These are phyloP conservation scores for Bassia scoparia DNA, from an alignment of 148 eudicot species.

Conservation along the genomic window DNA sequence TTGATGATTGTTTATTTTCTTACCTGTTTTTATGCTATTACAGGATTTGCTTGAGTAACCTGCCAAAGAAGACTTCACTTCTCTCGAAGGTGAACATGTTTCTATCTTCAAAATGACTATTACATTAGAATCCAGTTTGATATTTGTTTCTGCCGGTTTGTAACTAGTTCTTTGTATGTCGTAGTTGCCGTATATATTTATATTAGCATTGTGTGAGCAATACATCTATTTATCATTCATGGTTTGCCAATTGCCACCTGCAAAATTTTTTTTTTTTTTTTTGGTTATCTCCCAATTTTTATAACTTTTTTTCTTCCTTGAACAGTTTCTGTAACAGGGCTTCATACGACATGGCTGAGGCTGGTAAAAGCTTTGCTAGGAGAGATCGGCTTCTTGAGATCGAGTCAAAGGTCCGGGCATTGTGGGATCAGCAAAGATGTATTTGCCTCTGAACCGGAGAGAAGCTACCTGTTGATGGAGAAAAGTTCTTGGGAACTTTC, in stretches of 20 bases:
- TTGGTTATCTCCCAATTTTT: neutral
- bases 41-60: conserved; percentile 24
- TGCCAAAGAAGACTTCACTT: conserved; percentile 10
- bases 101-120: neutral
- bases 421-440: conserved; percentile 69
- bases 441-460: conserved; percentile 57
- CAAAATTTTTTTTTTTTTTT: neutral
- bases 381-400: conserved; percentile 72
- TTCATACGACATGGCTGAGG: conserved; percentile 39
- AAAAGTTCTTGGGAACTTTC: conserved; percentile 88
- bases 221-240: too few relatives aligned
- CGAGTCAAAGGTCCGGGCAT: conserved; percentile 46
- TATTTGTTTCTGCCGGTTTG: too few relatives aligned
- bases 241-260: too few relatives aligned
- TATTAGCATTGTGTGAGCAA: too few relatives aligned
- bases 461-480: conserved; percentile 54
- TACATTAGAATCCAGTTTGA: neutral
- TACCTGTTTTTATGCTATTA: conserved; percentile 15
- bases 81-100: conserved; percentile 17
- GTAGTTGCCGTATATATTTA: too few relatives aligned
- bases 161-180: too few relatives aligned
- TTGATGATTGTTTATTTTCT: neutral
- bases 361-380: conserved; percentile 61
- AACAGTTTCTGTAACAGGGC: conserved; percentile 42
- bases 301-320: neutral